A percentile compares a stretch with the other conserved stretches of the same genome.
phyloP scores from a whole-genome alignment of 192 early-diverging fungal genomes.

The Podila clonocystis region DNA sequence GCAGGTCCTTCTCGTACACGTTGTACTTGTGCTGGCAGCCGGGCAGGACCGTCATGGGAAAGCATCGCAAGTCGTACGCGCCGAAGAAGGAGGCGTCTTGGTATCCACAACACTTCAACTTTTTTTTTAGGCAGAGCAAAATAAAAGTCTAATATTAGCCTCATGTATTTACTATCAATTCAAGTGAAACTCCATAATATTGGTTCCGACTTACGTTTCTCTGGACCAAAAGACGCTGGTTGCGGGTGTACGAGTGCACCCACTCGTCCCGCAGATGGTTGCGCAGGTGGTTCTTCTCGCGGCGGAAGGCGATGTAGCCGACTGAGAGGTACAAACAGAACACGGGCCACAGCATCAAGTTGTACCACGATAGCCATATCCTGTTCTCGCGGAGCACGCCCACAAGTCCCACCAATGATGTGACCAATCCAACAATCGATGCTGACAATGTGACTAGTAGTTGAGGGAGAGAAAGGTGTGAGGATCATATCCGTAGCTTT shows the following conservation, averaged over 20 bases:
- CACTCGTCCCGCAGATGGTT: constrained; percentile 48
- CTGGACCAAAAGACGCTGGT: constrained; percentile 46
- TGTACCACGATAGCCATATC: constrained; percentile 31
- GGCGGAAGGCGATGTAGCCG: constrained; percentile 52
- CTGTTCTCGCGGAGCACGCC: constrained; percentile 46
- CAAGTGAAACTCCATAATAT: no score
- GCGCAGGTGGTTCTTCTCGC: constrained; percentile 38
- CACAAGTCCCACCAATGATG: constrained; percentile 28
- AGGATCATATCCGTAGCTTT: no score
- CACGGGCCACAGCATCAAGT: constrained; percentile 41
- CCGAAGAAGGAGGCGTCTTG: constrained; percentile 33
- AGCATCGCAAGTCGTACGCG: constrained; percentile 49
- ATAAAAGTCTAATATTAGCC: no score
- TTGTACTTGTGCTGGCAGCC: constrained; percentile 51
- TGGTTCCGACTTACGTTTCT: constrained; percentile 16
- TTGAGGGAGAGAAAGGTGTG: neutral
- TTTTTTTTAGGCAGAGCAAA: no score
- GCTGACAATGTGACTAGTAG: constrained; percentile 36
- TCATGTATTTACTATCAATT: no score
- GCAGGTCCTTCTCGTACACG: constrained; percentile 26
- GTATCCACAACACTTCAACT: constrained; percentile 56
- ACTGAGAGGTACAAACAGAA: constrained; percentile 44
- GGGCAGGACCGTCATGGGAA: constrained; percentile 48
- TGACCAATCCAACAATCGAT: constrained; percentile 18
- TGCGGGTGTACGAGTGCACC: constrained; percentile 24